Conservation (phyloP, 768 basidiomycete species). For the Psilocybe cubensis region DNA sequence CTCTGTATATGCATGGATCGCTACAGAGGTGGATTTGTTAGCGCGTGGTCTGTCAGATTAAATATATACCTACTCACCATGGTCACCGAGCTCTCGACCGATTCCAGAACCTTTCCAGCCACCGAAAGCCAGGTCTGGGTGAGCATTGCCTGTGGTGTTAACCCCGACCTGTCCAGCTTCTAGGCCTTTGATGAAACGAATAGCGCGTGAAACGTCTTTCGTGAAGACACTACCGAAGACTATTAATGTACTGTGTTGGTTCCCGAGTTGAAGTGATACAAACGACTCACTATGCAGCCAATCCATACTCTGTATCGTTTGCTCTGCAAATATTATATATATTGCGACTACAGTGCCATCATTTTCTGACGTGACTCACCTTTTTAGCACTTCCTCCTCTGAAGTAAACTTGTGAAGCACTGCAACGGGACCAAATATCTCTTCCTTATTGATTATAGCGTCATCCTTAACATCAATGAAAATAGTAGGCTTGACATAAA, state of each 20-base stretch:
- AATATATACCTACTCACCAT: not conserved
- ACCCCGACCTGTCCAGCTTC: not conserved
- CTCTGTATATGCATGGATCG: not conserved
- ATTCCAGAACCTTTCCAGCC: not conserved
- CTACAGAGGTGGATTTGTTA: not conserved
- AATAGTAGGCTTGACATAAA: slow-evolving; percentile 71
- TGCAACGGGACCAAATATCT: slow-evolving; percentile 81
- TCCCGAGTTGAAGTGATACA: not conserved
- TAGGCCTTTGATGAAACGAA: not conserved
- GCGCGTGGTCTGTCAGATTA: not conserved
- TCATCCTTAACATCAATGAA: slow-evolving; percentile 63
- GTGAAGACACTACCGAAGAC: not conserved
- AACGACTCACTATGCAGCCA: slow-evolving; percentile 43
- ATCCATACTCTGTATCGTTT: slow-evolving; percentile 80
- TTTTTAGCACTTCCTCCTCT: slow-evolving; percentile 56
- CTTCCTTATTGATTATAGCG: slow-evolving; percentile 70
- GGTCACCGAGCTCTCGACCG: not conserved
- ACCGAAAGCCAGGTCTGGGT: not conserved
- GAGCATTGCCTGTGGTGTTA: not conserved
- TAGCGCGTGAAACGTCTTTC: not conserved
- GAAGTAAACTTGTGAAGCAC: slow-evolving; percentile 72
- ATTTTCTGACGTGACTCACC: slow-evolving; percentile 12
- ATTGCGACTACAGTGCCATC: not conserved
- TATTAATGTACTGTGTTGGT: too few relatives aligned
- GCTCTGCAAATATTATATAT: slow-evolving; percentile 35